These are phyloP conservation scores for Pythium myriotylum DNA, from an alignment of 352 stramenopile genomes.

Conservation along the genomic window DNA sequence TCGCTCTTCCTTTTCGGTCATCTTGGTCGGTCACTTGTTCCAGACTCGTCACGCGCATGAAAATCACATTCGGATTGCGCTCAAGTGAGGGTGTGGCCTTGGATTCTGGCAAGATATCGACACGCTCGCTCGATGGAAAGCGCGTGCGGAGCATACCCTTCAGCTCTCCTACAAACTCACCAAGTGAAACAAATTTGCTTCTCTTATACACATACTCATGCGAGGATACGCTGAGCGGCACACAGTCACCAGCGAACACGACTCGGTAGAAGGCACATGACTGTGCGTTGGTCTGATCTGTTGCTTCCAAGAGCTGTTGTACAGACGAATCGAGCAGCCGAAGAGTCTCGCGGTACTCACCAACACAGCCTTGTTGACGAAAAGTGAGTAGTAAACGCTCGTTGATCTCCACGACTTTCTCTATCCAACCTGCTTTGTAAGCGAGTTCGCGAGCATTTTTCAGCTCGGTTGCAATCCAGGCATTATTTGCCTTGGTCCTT, in stretches of 20 bases:
- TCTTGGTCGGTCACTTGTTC: conserved; percentile 1
- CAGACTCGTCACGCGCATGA: conserved; percentile 49
- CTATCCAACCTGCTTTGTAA: conserved; percentile 47
- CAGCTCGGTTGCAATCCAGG: conserved; percentile 49
- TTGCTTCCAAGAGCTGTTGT: conserved; percentile 28
- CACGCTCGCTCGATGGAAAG: conserved; percentile 56
- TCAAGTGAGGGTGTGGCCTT: conserved; percentile 43
- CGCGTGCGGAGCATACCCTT: conserved; percentile 56
- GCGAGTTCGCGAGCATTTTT: conserved; percentile 41
- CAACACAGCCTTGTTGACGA: conserved; percentile 35
- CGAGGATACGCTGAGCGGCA: conserved; percentile 40
- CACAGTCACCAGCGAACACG: conserved; percentile 50
- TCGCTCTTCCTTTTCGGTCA: neutral
- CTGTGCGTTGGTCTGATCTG: neutral
- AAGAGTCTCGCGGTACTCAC: conserved; percentile 58
- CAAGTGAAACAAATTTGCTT: conserved; percentile 62
- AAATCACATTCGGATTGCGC: conserved; percentile 61
- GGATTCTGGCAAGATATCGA: conserved; percentile 58
- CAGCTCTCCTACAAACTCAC: conserved; percentile 68
- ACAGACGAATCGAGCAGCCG: conserved; percentile 40
- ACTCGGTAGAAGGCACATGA: conserved; percentile 61
- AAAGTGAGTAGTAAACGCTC: conserved; percentile 48
- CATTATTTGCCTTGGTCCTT: neutral
- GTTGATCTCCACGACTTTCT: conserved; percentile 57
- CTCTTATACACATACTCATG: conserved; percentile 80